Conservation (phyloP, 176 grass and related monocot genomes). For the Hordeum marinum region DNA sequence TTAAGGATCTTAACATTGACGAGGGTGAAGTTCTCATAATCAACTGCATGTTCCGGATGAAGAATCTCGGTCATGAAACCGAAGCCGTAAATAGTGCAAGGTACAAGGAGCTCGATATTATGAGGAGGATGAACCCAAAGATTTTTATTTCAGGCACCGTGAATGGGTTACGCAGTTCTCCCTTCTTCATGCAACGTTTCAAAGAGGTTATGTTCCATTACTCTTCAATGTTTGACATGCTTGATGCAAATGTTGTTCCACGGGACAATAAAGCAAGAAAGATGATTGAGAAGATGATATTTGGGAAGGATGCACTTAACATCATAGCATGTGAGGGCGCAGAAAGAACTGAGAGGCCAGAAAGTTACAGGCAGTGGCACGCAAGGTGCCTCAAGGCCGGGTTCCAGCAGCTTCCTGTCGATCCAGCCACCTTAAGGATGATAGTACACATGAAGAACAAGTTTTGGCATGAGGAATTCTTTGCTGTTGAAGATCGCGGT, state of each 20-base stretch:
- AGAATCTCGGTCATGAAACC: conserved; percentile 28
- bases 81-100: conserved; percentile 21
- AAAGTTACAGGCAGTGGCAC: conserved; percentile 41
- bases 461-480: conserved; percentile 35
- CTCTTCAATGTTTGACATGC: conserved; percentile 50
- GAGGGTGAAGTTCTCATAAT: conserved; percentile 33
- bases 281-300: conserved; percentile 14
- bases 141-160: conserved; percentile 29
- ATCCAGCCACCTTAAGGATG: not conserved
- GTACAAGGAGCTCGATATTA: conserved; percentile 23
- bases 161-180: conserved; percentile 31
- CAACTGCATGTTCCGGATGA: conserved; percentile 31
- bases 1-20: conserved; percentile 30
- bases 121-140: conserved; percentile 44
- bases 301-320: conserved; percentile 15
- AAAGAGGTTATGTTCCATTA: conserved; percentile 45
- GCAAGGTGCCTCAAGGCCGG: conserved; percentile 26
- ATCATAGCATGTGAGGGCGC: conserved; percentile 33
- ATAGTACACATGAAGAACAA: not conserved
- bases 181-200: conserved; percentile 49
- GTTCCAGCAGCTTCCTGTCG: conserved; percentile 30
- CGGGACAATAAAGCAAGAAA: conserved; percentile 30
- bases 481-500: conserved; percentile 23
- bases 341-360: conserved; percentile 28
- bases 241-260: conserved; percentile 39